These are phyloP conservation scores for Chrysoporthe puriensis DNA, from an alignment of 2,329 filamentous ascomycete species.

Conservation along the genomic window DNA sequence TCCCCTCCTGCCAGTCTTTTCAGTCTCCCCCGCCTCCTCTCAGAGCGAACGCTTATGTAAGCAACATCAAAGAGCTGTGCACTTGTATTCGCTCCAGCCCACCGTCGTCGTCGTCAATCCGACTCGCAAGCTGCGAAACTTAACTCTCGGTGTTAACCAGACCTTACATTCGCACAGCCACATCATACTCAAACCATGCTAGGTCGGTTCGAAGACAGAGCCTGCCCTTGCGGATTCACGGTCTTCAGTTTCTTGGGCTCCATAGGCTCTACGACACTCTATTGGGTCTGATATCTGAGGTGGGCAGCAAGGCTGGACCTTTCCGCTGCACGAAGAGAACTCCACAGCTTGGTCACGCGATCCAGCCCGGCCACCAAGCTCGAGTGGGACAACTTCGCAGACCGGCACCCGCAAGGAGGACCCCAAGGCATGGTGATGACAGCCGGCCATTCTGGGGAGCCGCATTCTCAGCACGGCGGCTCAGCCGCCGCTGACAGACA, in stretches of 20 bases:
- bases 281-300: neutral
- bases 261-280: neutral
- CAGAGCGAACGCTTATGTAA: too few relatives aligned
- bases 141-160: neutral
- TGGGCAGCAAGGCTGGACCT: neutral
- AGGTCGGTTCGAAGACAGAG: neutral
- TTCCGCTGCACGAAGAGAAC: neutral
- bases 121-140: neutral
- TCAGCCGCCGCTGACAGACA: conserved; percentile 16
- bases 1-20: too few relatives aligned
- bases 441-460: neutral
- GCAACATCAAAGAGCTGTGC: neutral
- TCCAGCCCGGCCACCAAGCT: neutral
- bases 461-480: conserved; percentile 11
- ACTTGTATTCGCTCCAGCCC: neutral
- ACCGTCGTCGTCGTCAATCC: neutral
- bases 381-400: neutral
- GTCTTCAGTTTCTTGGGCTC: neutral
- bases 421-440: neutral
- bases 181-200: neutral
- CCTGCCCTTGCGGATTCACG: neutral
- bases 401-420: neutral
- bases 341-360: neutral
- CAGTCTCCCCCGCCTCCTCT: too few relatives aligned
- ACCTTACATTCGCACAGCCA: neutral